Conservation (phyloP, 129 eudicot species). For the Escallonia herrerae region DNA sequence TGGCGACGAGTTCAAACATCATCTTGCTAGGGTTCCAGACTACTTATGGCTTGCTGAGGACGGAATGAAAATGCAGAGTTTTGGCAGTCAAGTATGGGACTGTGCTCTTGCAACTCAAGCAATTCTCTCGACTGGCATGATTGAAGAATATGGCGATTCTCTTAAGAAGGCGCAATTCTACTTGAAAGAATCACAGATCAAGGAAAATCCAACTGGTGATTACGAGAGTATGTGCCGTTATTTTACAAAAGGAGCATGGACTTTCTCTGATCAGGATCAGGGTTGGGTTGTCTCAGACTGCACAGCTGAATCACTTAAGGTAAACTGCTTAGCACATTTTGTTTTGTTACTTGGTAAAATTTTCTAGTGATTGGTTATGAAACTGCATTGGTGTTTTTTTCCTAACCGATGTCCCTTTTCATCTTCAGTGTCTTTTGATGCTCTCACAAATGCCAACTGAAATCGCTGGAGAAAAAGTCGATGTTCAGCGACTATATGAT, state of each 20-base stretch:
- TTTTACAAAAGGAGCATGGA: constrained; percentile 68
- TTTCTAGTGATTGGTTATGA: too few species aligned
- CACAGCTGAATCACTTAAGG: constrained; percentile 59
- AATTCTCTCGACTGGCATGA: constrained; percentile 51
- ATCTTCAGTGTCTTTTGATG: constrained; percentile 40
- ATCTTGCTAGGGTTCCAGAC: constrained; percentile 61
- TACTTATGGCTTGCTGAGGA: constrained; percentile 76
- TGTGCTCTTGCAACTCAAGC: constrained; percentile 58
- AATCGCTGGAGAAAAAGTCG: constrained; percentile 40
- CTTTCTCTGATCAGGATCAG: constrained; percentile 69
- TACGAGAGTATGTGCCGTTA: constrained; percentile 46
- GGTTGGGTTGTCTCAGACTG: constrained; percentile 72
- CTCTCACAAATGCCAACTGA: constrained; percentile 50
- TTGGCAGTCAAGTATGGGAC: constrained; percentile 82
- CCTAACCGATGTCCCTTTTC: background rate
- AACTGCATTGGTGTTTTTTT: background rate
- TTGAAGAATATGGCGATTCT: constrained; percentile 61
- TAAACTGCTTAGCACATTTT: background rate
- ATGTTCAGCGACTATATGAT: constrained; percentile 36
- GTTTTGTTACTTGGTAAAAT: background rate
- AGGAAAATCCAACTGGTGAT: constrained; percentile 46
- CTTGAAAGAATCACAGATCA: constrained; percentile 57
- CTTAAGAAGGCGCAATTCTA: constrained; percentile 55
- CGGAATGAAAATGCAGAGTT: constrained; percentile 70
- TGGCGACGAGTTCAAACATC: constrained; percentile 53